A percentile compares a stretch with the other conserved stretches of the same genome.
phyloP scores from a whole-genome alignment of 78 protist genomes.

The Isochrysis galbana region DNA sequence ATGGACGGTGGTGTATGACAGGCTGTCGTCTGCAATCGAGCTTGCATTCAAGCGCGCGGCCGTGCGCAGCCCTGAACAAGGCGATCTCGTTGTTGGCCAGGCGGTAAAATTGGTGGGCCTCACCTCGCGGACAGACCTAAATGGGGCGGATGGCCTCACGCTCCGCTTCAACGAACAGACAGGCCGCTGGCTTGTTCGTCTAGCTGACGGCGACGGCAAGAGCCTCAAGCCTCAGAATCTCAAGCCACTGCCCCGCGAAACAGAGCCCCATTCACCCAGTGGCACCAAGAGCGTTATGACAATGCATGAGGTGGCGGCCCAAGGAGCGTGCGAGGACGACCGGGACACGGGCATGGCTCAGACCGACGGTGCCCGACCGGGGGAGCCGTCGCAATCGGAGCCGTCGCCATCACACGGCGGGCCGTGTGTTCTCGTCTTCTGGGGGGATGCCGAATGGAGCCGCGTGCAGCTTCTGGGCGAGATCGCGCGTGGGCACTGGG shows the following conservation, averaged over 20 bases:
- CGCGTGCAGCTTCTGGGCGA: constrained; percentile 33
- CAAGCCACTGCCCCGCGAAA: background rate
- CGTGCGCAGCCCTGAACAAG: background rate
- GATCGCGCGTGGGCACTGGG: constrained; percentile 26
- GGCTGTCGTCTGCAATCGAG: background rate
- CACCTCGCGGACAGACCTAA: background rate
- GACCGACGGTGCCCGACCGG: too few species aligned
- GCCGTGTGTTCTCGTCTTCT: background rate
- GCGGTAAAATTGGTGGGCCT: background rate
- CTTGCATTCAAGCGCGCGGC: background rate
- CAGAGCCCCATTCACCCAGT: too few species aligned
- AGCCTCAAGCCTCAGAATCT: background rate
- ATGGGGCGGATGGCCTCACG: background rate
- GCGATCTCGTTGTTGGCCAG: background rate
- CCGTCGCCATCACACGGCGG: background rate
- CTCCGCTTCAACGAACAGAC: background rate
- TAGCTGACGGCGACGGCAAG: constrained; percentile 4
- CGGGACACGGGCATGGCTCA: too few species aligned
- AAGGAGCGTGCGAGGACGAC: too few species aligned
- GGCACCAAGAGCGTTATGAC: too few species aligned
- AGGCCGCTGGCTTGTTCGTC: constrained; percentile 7
- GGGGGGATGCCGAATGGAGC: constrained; percentile 13
- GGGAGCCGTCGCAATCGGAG: too few species aligned
- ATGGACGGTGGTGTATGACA: background rate
- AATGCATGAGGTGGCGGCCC: too few species aligned